Base-by-base conservation (phyloP, 1,139 yeast species). In the Wickerhamomyces sp. region DNA sequence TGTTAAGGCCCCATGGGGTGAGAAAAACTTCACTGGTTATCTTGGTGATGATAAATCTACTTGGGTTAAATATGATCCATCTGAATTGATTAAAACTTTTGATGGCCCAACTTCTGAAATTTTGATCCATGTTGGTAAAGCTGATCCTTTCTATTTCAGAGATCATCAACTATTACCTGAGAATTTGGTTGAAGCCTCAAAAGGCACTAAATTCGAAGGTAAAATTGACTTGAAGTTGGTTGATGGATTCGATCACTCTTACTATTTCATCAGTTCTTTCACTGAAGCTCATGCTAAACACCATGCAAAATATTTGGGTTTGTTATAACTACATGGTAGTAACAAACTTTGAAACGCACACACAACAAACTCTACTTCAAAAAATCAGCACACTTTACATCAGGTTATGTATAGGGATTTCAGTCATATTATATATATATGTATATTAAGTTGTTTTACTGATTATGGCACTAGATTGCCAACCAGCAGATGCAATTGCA, bases 211-310 rank as follows among this genome's bases (percentile, higher is more conserved):
- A 10, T 81, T 81, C 64, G 76, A 76, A 42, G 85, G 80, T 3
- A 71, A 76, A 40, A 70, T 90, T 44, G 68, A 75, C 34, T 62
- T 87, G 43, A 67, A 78, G 28, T 59, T 78, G 35, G 96, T 77
- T 22, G 90, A 85, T 4, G 96, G 92, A 3, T 90, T 81, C 57
- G 97, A 92, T 57, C 98, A 92, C 58, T 82, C 90, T 38, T 92
- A 90, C 66, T 92, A 76, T 62, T 92, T 89, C 61, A 74, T 92
- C 45, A 75, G 94, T 42, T 64, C 88, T 0, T 90, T 89, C 61
- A 86, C 84, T 19, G 84, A 77, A 44, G 88, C 81, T 35, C 97
- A 92, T 59, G 89, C 95, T 33, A 77, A 74, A 48, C 92, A 81
- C 60, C 97, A 92, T 56, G 95, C 95, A 10, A 82, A 81, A 63